phyloP scores from a whole-genome alignment of 176 grass and related monocot genomes.

The Urochloa ruziziensis region DNA sequence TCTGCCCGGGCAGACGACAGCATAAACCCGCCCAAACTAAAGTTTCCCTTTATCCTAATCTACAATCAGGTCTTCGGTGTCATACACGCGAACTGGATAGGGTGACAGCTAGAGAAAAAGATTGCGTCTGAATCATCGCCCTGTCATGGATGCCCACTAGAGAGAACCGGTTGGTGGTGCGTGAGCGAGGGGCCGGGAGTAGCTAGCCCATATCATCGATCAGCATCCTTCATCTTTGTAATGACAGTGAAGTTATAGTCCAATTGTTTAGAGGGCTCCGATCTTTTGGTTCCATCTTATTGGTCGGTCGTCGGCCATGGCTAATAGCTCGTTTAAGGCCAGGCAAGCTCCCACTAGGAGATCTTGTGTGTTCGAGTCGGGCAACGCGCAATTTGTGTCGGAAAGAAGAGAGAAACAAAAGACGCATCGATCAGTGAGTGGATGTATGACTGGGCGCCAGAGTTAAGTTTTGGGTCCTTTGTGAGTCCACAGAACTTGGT shows the following conservation, averaged over 20 bases:
- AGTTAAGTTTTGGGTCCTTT: neutral
- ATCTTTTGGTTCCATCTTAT: neutral
- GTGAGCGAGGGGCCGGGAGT: neutral
- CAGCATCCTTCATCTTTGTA: conserved; percentile 18
- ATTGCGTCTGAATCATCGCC: conserved; percentile 45
- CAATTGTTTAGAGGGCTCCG: neutral
- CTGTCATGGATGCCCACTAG: conserved; percentile 39
- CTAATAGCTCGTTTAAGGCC: neutral
- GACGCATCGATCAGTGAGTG: neutral
- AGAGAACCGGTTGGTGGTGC: conserved; percentile 11
- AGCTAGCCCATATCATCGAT: neutral
- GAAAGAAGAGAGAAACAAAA: too few species aligned
- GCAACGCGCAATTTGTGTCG: neutral
- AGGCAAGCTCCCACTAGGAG: too few species aligned
- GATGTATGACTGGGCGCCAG: neutral
- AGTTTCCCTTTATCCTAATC: conserved; percentile 21
- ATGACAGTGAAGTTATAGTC: conserved; percentile 19
- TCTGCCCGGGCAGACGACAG: neutral
- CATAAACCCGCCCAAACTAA: neutral
- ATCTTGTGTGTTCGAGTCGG: too few species aligned
- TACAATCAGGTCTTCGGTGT: neutral
- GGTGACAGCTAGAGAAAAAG: conserved; percentile 33
- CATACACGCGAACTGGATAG: neutral
- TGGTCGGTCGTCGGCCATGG: neutral
- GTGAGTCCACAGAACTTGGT: neutral